Percentiles rank a stretch among this genome's conserved stretches.
Evolutionary conservation across 768 basidiomycete species (phyloP).

Genomic region (Neoboletus subvelutipes): DNA sequence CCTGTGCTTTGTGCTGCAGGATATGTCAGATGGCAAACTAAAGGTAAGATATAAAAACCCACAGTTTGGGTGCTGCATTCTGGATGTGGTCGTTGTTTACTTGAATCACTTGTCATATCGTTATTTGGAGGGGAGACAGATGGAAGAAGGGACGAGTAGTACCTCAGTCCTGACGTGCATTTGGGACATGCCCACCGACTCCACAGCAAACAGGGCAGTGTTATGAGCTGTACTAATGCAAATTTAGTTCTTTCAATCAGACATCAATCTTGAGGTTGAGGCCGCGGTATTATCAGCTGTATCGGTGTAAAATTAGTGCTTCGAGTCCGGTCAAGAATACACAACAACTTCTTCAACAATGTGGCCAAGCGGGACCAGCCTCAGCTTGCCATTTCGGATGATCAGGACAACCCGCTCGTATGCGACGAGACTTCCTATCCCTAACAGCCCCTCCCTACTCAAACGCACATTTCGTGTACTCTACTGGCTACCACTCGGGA

Average conservation of each 20-base stretch:
- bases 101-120: not conserved
- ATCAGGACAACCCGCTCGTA: not conserved
- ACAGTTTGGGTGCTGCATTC: not conserved
- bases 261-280: no score
- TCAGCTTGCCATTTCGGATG: not conserved
- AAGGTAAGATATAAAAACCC: not conserved
- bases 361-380: no score
- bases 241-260: not conserved
- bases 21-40: not conserved
- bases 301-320: not conserved
- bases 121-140: not conserved
- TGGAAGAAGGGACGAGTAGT: not conserved
- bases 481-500: slow-evolving; percentile 58
- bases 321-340: no score
- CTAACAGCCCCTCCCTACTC: not conserved
- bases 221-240: not conserved
- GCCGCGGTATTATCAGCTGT: not conserved
- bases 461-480: slow-evolving; percentile 30
- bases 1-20: not conserved
- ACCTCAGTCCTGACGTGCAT: not conserved
- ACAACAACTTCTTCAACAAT: no score
- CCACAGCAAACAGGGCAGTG: not conserved
- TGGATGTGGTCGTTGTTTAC: not conserved
- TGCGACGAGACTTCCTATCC: not conserved
- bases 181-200: not conserved